Percentiles rank a stretch among this genome's conserved stretches.
Conservation (phyloP, 495 filamentous ascomycete species). For the Talaromyces ruber region DNA sequence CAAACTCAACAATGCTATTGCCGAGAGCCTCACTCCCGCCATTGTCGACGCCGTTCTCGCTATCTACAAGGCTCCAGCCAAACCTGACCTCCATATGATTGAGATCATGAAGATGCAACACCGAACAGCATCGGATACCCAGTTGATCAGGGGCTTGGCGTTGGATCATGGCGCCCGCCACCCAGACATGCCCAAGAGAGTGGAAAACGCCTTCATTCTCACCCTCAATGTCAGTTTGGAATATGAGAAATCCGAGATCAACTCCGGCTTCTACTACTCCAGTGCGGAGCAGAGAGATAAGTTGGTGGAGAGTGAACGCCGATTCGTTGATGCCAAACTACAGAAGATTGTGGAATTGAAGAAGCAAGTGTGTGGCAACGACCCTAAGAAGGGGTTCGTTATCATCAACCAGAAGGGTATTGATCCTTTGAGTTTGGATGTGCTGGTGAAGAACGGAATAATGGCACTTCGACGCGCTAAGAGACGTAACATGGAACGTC, state of each 20-base stretch:
- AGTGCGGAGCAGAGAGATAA: conserved; percentile 94
- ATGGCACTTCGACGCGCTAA: conserved; percentile 90
- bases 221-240: conserved; percentile 95
- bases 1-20: conserved; percentile 81
- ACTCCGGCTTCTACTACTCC: conserved; percentile 98
- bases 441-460: conserved; percentile 96
- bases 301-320: conserved; percentile 91
- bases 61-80: conserved; percentile 81
- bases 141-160: conserved; percentile 86
- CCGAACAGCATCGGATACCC: conserved; percentile 89
- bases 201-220: conserved; percentile 92
- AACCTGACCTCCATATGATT: conserved; percentile 97
- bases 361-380: conserved; percentile 92
- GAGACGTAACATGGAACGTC: conserved; percentile 95
- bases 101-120: conserved; percentile 99
- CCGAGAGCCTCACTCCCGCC: conserved; percentile 81
- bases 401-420: conserved; percentile 99
- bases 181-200: conserved; percentile 94
- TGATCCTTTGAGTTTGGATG: conserved; percentile 89
- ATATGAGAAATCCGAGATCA: conserved; percentile 99
- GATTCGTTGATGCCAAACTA: conserved; percentile 93
- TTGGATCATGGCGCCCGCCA: conserved; percentile 95
- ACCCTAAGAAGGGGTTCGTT: conserved; percentile 92
- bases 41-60: conserved; percentile 94
- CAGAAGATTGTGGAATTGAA: conserved; percentile 98